A percentile compares a stretch with the other conserved stretches of the same genome.
phyloP scores from a whole-genome alignment of 352 stramenopile species.

The Phytophthora pistaciae region DNA sequence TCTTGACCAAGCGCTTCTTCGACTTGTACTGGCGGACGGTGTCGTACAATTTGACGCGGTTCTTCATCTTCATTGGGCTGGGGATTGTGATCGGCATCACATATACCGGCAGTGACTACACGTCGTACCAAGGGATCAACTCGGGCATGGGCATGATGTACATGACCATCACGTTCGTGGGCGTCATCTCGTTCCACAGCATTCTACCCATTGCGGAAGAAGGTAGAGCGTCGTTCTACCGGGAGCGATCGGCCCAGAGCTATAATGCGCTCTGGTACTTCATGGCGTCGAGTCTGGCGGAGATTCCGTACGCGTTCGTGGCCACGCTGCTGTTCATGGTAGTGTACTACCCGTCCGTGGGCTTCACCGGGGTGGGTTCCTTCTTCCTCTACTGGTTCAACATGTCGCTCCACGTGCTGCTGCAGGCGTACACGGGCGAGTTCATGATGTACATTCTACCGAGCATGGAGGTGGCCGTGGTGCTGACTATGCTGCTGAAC shows the following conservation, averaged over 20 bases:
- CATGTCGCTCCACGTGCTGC: slow-evolving; percentile 25
- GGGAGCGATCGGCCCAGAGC: slow-evolving; percentile 83
- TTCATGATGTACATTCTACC: slow-evolving; percentile 26
- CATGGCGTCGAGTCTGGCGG: slow-evolving; percentile 37
- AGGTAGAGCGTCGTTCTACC: slow-evolving; percentile 71
- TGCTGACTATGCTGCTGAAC: slow-evolving; percentile 24
- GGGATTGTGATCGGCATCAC: slow-evolving; percentile 78
- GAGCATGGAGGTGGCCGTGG: slow-evolving; percentile 18
- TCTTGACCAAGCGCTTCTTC: slow-evolving; percentile 58
- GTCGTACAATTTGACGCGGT: slow-evolving; percentile 40
- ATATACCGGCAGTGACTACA: slow-evolving; percentile 57
- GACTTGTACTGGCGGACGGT: slow-evolving; percentile 81
- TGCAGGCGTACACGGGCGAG: slow-evolving; percentile 27
- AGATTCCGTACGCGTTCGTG: slow-evolving; percentile 25
- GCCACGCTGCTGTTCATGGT: slow-evolving; percentile 16
- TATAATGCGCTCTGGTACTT: slow-evolving; percentile 82
- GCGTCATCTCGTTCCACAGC: slow-evolving; percentile 67
- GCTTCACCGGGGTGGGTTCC: slow-evolving; percentile 12
- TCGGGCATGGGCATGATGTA: slow-evolving; percentile 85
- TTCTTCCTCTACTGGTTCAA: slow-evolving; percentile 32
- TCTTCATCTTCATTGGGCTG: slow-evolving; percentile 70
- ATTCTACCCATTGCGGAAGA: slow-evolving; percentile 23
- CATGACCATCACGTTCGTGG: slow-evolving; percentile 77
- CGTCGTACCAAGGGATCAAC: slow-evolving; percentile 43
- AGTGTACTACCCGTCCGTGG: slow-evolving; percentile 15